Conservation (phyloP, 2,329 filamentous ascomycete species). For the Coniella vitis region DNA sequence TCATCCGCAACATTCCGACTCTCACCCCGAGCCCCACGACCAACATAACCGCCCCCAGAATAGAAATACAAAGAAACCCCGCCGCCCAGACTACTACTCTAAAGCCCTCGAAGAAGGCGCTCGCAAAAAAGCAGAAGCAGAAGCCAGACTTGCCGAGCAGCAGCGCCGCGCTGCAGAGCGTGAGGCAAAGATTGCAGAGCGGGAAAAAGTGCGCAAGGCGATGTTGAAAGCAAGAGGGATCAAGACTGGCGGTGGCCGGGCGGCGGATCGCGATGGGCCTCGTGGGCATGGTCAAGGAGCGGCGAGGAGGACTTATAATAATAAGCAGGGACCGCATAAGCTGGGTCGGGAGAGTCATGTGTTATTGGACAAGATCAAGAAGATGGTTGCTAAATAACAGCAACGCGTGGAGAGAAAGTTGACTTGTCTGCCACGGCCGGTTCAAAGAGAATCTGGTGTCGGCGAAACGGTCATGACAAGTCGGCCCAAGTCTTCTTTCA, state of each 20-base stretch:
- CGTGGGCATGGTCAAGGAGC: slow-evolving; percentile 52
- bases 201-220: slow-evolving; percentile 56
- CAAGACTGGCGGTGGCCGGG: slow-evolving; percentile 38
- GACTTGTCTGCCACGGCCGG: background rate
- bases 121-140: slow-evolving; percentile 34
- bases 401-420: too few species aligned
- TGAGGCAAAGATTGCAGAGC: slow-evolving; percentile 57
- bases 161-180: slow-evolving; percentile 53
- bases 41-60: background rate
- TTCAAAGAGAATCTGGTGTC: too few species aligned
- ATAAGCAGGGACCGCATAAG: slow-evolving; percentile 64
- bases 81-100: slow-evolving; percentile 52
- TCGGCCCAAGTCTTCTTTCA: too few species aligned
- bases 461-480: too few species aligned
- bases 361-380: slow-evolving; percentile 71
- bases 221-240: slow-evolving; percentile 65
- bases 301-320: slow-evolving; percentile 10
- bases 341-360: slow-evolving; percentile 74
- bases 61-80: slow-evolving; percentile 17
- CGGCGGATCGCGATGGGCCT: background rate
- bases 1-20: too few species aligned
- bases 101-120: slow-evolving; percentile 52
- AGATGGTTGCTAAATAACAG: slow-evolving; percentile 48
- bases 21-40: background rate
- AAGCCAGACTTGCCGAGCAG: slow-evolving; percentile 35